Evolutionary conservation across 2,329 filamentous ascomycete species (phyloP), one percentile per base, ranked within the genome.

Genomic region (Aschersonia sp.): DNA sequence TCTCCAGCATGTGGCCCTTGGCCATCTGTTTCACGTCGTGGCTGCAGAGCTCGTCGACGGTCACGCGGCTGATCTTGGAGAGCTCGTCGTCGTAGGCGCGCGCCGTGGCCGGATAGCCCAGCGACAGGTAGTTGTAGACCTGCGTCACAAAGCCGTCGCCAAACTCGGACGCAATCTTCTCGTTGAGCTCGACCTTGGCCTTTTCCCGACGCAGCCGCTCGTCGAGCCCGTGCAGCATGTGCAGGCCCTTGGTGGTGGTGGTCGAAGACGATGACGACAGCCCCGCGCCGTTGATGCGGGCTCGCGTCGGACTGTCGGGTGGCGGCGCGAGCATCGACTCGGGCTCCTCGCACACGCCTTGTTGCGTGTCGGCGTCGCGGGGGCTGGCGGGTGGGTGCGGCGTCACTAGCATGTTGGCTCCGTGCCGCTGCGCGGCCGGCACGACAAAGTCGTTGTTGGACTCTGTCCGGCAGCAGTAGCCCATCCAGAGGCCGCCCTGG

Each of bases 111-210:
- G 90, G 89, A 62, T 96, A 96, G 5, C 90, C 90, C 5, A 97
- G 75, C 0, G 87, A 94, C 12, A 97, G 73, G 63, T 97, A 97
- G 63, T 97, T 96, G 73, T 94, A 97, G 6, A 97, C 89, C 64
- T 97, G 90, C 0, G 89, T 95, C 48, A 96, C 79, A 61, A 96
- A 95, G 4, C 72, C 72, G 60, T 95, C 87, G 51, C 82, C 73
- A 57, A 92, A 94, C 63, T 95, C 88, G 46, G 65, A 63, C 4
- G 67, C 60, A 50, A 80, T 76, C 56, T 72, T 71, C 46, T 75
- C 72, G 52, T 76, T 68, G 1, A 65, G 63, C 55, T 78, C 73
- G 12, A 67, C 69, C 10, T 65, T 64, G 5, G 63, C 68, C 58
- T 74, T 74, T 53, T 75, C 72, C 49, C 67, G 64, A 49, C 64